Evolutionary conservation across 768 basidiomycete genomes (phyloP), one percentile per base, ranked within the genome.

Genomic region (Agrocybe chaxingu): DNA sequence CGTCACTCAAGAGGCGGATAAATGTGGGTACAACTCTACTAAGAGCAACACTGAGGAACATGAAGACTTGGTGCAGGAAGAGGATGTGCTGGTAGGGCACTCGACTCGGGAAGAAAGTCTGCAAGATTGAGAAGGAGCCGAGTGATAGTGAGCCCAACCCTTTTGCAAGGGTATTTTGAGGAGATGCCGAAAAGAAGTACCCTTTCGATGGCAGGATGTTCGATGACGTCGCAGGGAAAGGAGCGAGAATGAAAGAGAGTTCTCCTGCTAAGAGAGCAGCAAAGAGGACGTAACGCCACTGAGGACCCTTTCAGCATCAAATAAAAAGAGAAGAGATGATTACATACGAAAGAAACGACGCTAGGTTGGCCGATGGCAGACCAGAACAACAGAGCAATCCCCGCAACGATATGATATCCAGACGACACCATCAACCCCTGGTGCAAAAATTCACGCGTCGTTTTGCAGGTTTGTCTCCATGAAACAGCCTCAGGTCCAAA

Each of bases 211-310:
- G 79, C 3, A 75, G 66, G 52, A 89, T 42, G 34, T 46, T 49
- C 11, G 64, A 59, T 8, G 58, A 42, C 0, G 69, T 41, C n/a
- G 71, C 58, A 0, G 76, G 74, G 16, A 81, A 77, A 0, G 85
- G 82, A 0, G 79, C 72, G 45, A 92, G 72, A 40, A 89, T 72
- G 49, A 89, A 78, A 18, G 75, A 71, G 46, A 91, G 68, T 62
- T 92, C 90, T 9, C 76, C 74, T 4, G 78, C 75, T 42, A 85
- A 75, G 46, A 84, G 67, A 29, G 75, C 68, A n/a, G 77, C 66
- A 58, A 85, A 88, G n/a, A 89, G 69, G 46, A 85, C 67, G 64
- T 87, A 90, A 11, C 90, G 82, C 91, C 91, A 93, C 89, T 91
- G 32, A 18, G 24, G 37, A 47, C 32, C 45, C 9, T 7, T 42